Base-by-base conservation (phyloP, 169 alveolate species). In the Eimeria acervulina region DNA sequence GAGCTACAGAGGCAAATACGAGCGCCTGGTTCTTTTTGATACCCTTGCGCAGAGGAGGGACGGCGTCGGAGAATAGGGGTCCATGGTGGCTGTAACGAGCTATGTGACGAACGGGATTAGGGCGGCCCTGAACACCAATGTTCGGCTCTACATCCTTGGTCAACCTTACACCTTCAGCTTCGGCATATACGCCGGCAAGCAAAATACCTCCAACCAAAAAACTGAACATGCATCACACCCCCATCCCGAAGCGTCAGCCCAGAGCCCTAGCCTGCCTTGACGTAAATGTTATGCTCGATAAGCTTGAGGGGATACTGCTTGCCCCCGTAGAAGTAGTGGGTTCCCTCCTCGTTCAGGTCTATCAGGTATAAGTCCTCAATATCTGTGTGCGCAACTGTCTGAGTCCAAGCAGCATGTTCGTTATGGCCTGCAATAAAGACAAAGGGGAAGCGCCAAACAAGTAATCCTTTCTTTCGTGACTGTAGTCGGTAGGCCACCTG, bases 1-100 rank as follows among this genome's bases (percentile, higher is more conserved):
- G 15, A 47, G 95, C 95, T 26, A 76, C 95, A 12, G 95, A 76
- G 38, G 95, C 95, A 36, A 76, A 47, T 44, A 83, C 95, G 33
- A 91, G 95, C 23, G 95, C 95, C 83, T 91, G 81, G 19, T 76
- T 74, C 8, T 47, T 36, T 6, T 36, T 13, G n/a, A 91, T 36
- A 40, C 84, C 40, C 84, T 40, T 78, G 61, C 51, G 93, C 38
- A 93, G 96, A 38, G 70, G 92, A 19, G 87, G 76, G 87, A 68
- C 51, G 15, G 33, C 93, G 59, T 93, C 96, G 72, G 84, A 76
- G 59, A 93, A n/a, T 23, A 93, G 81, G 52, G 96, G 96, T 3
- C 96, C 96, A 42, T 93, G 96, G 72, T 93, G 96, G 40, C 92
- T 93, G 92, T 59, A 93, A 8, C 95, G 95, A 31, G 84, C 59